Base-by-base conservation (phyloP, 805 yeast genomes). In the Pichia deserticola region DNA sequence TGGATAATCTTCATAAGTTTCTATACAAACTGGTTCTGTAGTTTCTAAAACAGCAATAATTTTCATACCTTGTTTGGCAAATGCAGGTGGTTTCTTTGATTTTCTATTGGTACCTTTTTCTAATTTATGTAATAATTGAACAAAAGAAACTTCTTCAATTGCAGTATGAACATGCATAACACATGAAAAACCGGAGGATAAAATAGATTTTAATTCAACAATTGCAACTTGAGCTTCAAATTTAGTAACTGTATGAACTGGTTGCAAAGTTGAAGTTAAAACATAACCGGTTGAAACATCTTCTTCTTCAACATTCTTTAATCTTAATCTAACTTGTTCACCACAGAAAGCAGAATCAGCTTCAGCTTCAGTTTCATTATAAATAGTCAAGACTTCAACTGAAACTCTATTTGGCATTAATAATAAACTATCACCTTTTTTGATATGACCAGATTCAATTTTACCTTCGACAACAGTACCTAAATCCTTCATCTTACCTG, bases 141-240 rank as follows among this genome's bases (percentile, higher is more conserved):
- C 76, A 65, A 93, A 80, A 29, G 77, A 77, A 47, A 93, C 96
- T 71, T 93, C 99, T 72, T 93, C 98, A 59, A 92, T 89, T 49
- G 98, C 98, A 45, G 98, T 89, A 74, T 93, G 99, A 60, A 93
- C 85, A 65, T 93, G 99, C 97, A 93, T 92, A 49, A 93, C 97
- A 78, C 98, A 93, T 12, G 97, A 82, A 75, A 82, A 93, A 50
- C 99, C 99, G 46, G 95, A 82, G 5, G 99, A 87, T 63, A 93
- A 75, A 63, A 93, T 93, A 20, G 96, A 86, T 72, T 87, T 89
- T 69, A 93, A 81, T 73, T 93, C 99, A 51, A 93, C 97, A 70
- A 93, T 87, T 49, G 97, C 98, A 56, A 93, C 80, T 70, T 92
- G 96, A 6, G 98, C 98, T 72, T 89, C 96, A 65, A 93, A 93